Evolutionary conservation across 768 basidiomycete species (phyloP).

Genomic region (Lentinula edodes): DNA sequence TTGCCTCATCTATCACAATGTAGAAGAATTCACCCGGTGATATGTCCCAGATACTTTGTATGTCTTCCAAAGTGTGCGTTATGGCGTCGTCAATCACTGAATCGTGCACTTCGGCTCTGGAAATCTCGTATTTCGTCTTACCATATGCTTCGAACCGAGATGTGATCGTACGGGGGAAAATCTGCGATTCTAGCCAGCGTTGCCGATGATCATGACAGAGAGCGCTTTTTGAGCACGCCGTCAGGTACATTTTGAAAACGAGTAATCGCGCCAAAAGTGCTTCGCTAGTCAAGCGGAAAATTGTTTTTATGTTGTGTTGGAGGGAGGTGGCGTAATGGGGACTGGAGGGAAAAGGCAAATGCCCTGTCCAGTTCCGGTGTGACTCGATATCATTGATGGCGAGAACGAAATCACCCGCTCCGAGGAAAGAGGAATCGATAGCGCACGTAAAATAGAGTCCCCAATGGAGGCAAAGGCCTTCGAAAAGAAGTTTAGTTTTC

Average conservation of each 20-base stretch:
- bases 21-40: not conserved
- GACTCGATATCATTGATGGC: too few relatives aligned
- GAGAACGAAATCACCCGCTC: not conserved
- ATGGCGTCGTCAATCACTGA: not conserved
- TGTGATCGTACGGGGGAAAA: not conserved
- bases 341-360: too few relatives aligned
- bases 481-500: not conserved
- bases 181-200: not conserved
- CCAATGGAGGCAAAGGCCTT: slow-evolving; percentile 9
- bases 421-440: not conserved
- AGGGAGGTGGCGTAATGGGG: too few relatives aligned
- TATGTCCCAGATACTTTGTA: not conserved
- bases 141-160: not conserved
- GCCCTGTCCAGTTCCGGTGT: too few relatives aligned
- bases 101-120: not conserved
- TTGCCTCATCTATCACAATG: slow-evolving; percentile 6
- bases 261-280: not conserved
- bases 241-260: slow-evolving; percentile 1
- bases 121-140: not conserved
- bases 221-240: not conserved
- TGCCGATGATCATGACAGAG: not conserved
- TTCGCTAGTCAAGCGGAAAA: not conserved
- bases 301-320: too few relatives aligned
- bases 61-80: not conserved
- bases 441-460: slow-evolving; percentile 2